Conservation (phyloP, 2,329 filamentous ascomycete genomes). For the Xylaria multiplex region DNA sequence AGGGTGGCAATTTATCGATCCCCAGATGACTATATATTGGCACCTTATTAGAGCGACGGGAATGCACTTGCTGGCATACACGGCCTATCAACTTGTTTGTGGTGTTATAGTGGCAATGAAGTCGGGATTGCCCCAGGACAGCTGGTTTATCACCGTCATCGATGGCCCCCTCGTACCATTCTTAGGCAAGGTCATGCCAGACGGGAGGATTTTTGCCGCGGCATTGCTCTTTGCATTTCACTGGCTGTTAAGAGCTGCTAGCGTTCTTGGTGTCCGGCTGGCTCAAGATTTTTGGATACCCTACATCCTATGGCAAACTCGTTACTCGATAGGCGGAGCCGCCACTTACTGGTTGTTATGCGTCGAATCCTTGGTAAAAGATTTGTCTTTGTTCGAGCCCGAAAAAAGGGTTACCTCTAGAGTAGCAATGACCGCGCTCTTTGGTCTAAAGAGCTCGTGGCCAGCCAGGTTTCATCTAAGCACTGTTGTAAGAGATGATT, state of each 20-base stretch:
- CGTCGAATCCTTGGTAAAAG: conserved; percentile 17
- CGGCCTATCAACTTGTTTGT: conserved; percentile 42
- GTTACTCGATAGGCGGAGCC: neutral
- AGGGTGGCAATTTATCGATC: conserved; percentile 25
- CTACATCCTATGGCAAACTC: conserved; percentile 42
- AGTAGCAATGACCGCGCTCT: conserved; percentile 40
- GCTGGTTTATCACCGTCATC: conserved; percentile 11
- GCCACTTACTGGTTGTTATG: conserved; percentile 21
- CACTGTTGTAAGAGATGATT: conserved; percentile 11
- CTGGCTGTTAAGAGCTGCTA: conserved; percentile 32
- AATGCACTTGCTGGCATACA: conserved; percentile 43
- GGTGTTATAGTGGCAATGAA: conserved; percentile 18
- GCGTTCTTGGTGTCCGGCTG: conserved; percentile 19
- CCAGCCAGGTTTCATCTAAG: conserved; percentile 40
- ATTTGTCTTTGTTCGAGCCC: conserved; percentile 36
- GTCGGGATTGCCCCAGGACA: neutral
- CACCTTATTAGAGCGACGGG: conserved; percentile 42
- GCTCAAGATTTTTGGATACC: conserved; percentile 33
- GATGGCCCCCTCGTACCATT: conserved; percentile 11
- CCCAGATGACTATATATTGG: conserved; percentile 29
- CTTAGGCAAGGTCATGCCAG: conserved; percentile 11
- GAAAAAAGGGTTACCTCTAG: conserved; percentile 35
- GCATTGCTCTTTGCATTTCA: conserved; percentile 33
- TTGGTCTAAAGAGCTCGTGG: conserved; percentile 44
- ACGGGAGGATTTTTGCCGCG: conserved; percentile 27